Evolutionary conservation across 2,329 filamentous ascomycete species (phyloP).

Genomic region (Pseudogymnoascus sp.): DNA sequence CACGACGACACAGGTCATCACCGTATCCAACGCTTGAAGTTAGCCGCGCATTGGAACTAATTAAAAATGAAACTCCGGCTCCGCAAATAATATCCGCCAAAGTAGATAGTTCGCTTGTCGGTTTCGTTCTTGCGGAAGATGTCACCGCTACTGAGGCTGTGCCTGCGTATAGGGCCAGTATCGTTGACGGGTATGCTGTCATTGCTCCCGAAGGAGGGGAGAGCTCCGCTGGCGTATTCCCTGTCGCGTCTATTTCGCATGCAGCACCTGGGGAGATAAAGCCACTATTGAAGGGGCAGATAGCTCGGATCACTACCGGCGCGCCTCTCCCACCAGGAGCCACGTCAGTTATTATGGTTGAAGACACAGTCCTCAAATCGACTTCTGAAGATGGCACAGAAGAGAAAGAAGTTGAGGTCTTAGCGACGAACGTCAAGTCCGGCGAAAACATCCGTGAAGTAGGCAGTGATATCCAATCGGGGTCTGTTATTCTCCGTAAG

Average conservation of each 20-base stretch:
- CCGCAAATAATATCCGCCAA: conserved; percentile 47
- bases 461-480: conserved; percentile 73
- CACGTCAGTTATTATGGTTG: conserved; percentile 92
- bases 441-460: conserved; percentile 88
- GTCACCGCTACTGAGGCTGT: conserved; percentile 74
- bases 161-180: conserved; percentile 88
- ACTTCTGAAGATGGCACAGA: conserved; percentile 73
- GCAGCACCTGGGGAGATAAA: conserved; percentile 63
- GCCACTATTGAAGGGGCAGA: conserved; percentile 60
- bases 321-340: conserved; percentile 83
- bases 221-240: conserved; percentile 69
- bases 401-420: conserved; percentile 79
- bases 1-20: conserved; percentile 69
- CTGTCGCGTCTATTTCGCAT: conserved; percentile 79
- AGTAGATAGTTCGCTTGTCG: conserved; percentile 60
- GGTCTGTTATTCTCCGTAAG: conserved; percentile 60
- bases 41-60: conserved; percentile 64
- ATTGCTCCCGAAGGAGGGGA: conserved; percentile 51
- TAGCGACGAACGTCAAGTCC: conserved; percentile 63
- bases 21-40: conserved; percentile 91
- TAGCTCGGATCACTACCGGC: conserved; percentile 89
- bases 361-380: conserved; percentile 73
- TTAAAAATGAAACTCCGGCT: conserved; percentile 63
- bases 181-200: conserved; percentile 92
- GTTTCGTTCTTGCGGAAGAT: conserved; percentile 73